Evolutionary conservation across 2,329 filamentous ascomycete genomes (phyloP), one percentile per base, ranked within the genome.

Genomic region (Huntiella savannae): DNA sequence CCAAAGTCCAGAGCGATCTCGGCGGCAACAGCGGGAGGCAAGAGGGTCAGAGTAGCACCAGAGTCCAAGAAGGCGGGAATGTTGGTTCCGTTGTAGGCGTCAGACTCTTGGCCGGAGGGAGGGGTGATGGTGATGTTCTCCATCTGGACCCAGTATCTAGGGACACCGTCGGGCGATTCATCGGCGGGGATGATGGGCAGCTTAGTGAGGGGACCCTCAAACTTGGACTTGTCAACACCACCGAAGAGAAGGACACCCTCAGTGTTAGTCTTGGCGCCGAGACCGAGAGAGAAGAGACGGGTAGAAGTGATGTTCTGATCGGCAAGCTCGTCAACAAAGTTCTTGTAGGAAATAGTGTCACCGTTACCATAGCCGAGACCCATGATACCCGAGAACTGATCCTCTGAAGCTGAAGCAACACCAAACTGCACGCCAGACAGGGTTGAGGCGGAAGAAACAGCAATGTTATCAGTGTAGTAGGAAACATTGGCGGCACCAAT

Each of bases 341-440:
- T 72, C 50, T 58, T 62, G 54, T 73, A 73, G 6, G 52, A 54
- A 2, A 63, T 67, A 19, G 65, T 69, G 44, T 63, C 52, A 33
- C 64, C 66, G 10, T 60, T 41, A 3, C 73, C 66, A 57, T 83
- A 83, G 17, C 83, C 83, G 47, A 91, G 78, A 16, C 84, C 84
- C 15, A 92, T 60, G 40, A 91, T 83, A 34, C 70, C 70, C 0
- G 68, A 62, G 49, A 68, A 70, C 51, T 70, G 63, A 50, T 70
- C 63, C 11, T 57, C 50, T 4, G 63, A 65, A 10, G 56, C 54
- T 35, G 67, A 69, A n/a, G 77, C 77, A 34, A 80, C 70, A 50
- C 77, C 78, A 50, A 82, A 79, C 54, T 78, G 73, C 45, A 79
- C 66, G n/a, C 62, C 57, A 12, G 77, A 57, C 7, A 64, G 63